Percentiles rank a stretch among this genome's conserved stretches.
Evolutionary conservation across 495 filamentous ascomycete genomes (phyloP).

Genomic region (Neurospora africana): DNA sequence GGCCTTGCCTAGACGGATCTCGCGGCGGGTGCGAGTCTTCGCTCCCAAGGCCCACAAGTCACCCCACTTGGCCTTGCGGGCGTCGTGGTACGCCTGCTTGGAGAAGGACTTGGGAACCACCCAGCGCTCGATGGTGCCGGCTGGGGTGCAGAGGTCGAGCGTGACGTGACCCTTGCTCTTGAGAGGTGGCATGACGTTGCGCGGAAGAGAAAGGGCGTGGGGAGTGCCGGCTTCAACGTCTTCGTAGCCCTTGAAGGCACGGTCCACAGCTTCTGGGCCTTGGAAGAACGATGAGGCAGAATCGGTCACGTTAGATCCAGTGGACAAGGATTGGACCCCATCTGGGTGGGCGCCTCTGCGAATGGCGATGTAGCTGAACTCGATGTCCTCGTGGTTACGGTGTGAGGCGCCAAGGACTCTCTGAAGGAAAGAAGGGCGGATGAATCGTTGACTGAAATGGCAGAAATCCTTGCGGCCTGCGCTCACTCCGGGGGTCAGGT

Average conservation of each 20-base stretch:
- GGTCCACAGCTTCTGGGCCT: conserved; percentile 19
- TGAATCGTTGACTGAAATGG: conserved; percentile 80
- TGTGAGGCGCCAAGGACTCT: conserved; percentile 55
- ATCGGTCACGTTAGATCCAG: conserved; percentile 1
- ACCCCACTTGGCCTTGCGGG: conserved; percentile 82
- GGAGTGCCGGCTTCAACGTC: conserved; percentile 19
- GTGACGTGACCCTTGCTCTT: conserved; percentile 83
- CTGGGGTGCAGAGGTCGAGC: conserved; percentile 82
- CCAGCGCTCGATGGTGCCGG: conserved; percentile 86
- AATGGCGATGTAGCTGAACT: conserved; percentile 83
- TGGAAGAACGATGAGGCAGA: conserved; percentile 3
- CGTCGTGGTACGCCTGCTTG: conserved; percentile 75
- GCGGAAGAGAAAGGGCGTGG: conserved; percentile 62
- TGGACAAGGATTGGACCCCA: conserved; percentile 34
- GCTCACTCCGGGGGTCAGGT: conserved; percentile 53
- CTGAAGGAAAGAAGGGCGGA: conserved; percentile 74
- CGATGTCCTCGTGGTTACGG: conserved; percentile 80
- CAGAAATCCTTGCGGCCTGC: conserved; percentile 78
- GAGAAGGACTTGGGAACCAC: conserved; percentile 73
- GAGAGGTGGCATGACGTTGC: conserved; percentile 65
- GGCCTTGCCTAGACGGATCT: conserved; percentile 46
- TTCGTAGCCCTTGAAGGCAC: conserved; percentile 34
- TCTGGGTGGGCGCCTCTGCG: conserved; percentile 50
- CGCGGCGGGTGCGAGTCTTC: conserved; percentile 62
- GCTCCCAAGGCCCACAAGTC: conserved; percentile 93